These are phyloP conservation scores for Luffa acutangula DNA, from an alignment of 306 rosid species.

Conservation along the genomic window DNA sequence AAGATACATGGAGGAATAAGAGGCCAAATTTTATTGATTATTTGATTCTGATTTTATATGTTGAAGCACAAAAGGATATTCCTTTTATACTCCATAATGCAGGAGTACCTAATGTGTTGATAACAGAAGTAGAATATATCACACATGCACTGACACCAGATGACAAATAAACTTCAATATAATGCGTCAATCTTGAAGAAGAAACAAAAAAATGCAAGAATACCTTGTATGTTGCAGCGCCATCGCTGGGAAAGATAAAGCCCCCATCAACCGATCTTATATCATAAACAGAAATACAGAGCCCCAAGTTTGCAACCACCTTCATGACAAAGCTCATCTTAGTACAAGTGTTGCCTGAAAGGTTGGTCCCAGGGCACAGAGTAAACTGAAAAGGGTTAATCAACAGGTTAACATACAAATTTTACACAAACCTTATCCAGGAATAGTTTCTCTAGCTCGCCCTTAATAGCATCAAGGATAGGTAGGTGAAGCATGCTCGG, in stretches of 20 bases:
- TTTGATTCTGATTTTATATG: neutral
- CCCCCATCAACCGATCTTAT: slow-evolving; percentile 60
- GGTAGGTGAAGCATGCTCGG: slow-evolving; percentile 50
- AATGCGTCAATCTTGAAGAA: neutral
- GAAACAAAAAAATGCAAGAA: neutral
- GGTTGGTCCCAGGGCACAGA: too few relatives aligned
- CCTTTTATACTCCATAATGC: neutral
- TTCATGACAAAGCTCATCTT: slow-evolving; percentile 23
- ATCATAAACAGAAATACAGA: slow-evolving; percentile 67
- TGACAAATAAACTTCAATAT: neutral
- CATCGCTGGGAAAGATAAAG: slow-evolving; percentile 56
- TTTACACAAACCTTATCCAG: slow-evolving; percentile 45
- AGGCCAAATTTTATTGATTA: neutral
- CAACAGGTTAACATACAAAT: neutral
- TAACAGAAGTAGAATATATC: too few relatives aligned
- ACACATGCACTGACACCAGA: neutral
- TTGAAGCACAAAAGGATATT: neutral
- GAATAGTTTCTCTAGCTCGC: slow-evolving; percentile 69
- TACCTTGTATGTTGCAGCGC: slow-evolving; percentile 74
- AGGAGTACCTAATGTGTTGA: neutral
- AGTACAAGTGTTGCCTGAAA: neutral
- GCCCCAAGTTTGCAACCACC: slow-evolving; percentile 76
- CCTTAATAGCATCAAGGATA: slow-evolving; percentile 46
- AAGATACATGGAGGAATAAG: neutral
- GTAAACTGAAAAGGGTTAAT: neutral